Base-by-base conservation (phyloP, 2,329 filamentous ascomycete genomes). In the Aureobasidium pullulans region DNA sequence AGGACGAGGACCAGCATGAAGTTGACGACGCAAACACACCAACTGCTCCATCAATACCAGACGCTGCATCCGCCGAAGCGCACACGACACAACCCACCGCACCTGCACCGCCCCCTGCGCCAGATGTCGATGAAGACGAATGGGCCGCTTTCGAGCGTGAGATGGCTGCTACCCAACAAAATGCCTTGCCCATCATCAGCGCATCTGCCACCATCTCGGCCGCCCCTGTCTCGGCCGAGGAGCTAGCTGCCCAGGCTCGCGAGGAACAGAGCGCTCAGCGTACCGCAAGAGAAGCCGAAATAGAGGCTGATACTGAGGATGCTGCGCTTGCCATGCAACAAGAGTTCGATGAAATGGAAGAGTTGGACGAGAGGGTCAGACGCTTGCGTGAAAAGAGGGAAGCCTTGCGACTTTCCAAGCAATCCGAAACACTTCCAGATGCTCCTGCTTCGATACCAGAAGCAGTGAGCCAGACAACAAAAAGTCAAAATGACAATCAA, bases 121-220 rank as follows among this genome's bases (percentile, higher is more conserved):
- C 46, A 39, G 54, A 59, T 32, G 44, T 89, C 8, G 84, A 92
- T 69, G 89, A 96, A 68, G 84, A 86, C 57, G 89, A 94, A 72
- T 94, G 89, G 88, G 87, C 89, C 1, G 89, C 89, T 8, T 95
- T 96, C 69, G 87, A 96, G 70, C 88, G 88, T 2, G 89, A 96
- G 57, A 85, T 96, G 59, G 87, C 84, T 7, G 64, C 63, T 16
- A 60, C 69, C 49, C 68, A 70, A 57, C 39, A 44, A 43, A 59
- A 56, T 16, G 68, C 68, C 19, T 56, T 66, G 6, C 60, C 62
- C 19, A 58, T 62, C 50, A 37, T 63, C 37, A 62, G 70, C 0
- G 68, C 67, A 43, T 57, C 54, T 31, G 74, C 75, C 6, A 74
- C 75, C 7, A 77, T 79, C 49, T 73, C 75, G 56, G 71, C 76